Conservation (phyloP, 192 early-diverging fungal species). For the Entomortierella beljakovae region DNA sequence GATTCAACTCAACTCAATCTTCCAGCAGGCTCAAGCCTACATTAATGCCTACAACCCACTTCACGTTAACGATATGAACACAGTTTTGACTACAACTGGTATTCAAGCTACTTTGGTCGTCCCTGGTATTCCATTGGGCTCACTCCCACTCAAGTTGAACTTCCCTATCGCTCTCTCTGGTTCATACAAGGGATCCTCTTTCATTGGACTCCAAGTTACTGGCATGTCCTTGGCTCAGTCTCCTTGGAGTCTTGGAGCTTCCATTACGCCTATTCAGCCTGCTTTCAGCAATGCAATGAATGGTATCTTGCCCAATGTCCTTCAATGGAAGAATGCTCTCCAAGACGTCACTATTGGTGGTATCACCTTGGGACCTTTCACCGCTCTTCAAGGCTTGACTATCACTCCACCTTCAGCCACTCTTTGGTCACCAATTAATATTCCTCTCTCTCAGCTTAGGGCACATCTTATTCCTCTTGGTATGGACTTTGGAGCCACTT, state of each 20-base stretch:
- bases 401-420: conserved; percentile 35
- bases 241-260: conserved; percentile 29
- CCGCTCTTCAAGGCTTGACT: not conserved
- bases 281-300: conserved; percentile 20
- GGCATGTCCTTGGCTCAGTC: conserved; percentile 25
- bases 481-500: not conserved
- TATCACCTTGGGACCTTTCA: conserved; percentile 27
- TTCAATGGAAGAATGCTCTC: conserved; percentile 42
- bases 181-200: conserved; percentile 24
- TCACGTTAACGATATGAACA: conserved; percentile 43
- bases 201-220: conserved; percentile 28
- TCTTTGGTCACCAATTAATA: conserved; percentile 37
- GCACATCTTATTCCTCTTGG: not conserved
- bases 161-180: conserved; percentile 28
- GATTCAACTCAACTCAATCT: conserved; percentile 28
- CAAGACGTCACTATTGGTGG: conserved; percentile 31
- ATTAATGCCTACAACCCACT: conserved; percentile 48
- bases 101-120: conserved; percentile 32
- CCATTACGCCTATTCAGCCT: conserved; percentile 17
- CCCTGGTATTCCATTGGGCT: conserved; percentile 17
- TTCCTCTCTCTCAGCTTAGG: conserved; percentile 16
- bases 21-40: conserved; percentile 41
- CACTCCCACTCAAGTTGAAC: conserved; percentile 42
- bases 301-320: conserved; percentile 27
- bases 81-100: conserved; percentile 41